These are phyloP conservation scores for Aspergillus novoparasiticus DNA, from an alignment of 2,329 filamentous ascomycete genomes.

Conservation along the genomic window DNA sequence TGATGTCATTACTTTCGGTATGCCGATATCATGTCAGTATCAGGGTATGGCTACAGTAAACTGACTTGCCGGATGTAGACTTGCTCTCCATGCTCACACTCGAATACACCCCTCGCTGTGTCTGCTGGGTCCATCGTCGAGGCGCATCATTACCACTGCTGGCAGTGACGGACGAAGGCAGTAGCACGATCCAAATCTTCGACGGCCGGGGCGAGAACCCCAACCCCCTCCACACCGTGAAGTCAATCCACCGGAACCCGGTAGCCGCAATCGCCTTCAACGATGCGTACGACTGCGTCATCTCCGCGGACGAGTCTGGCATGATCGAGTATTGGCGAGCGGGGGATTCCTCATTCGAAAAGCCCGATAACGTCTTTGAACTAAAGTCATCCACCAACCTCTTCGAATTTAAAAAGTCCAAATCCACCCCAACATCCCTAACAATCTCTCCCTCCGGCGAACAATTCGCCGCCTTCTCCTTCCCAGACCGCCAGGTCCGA, in stretches of 20 bases:
- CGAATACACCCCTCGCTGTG: constrained; percentile 71
- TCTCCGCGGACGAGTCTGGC: constrained; percentile 84
- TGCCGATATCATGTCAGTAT: constrained; percentile 7
- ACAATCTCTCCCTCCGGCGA: constrained; percentile 83
- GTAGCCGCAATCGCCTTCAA: constrained; percentile 90
- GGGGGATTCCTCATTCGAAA: constrained; percentile 72
- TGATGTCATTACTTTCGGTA: constrained; percentile 75
- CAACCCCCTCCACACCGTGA: constrained; percentile 74
- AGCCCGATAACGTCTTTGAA: constrained; percentile 87
- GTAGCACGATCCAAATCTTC: constrained; percentile 76
- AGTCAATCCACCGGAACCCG: constrained; percentile 76
- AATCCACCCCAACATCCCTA: constrained; percentile 78
- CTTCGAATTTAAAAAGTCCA: constrained; percentile 96
- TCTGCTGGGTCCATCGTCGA: constrained; percentile 90
- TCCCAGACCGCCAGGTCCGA: constrained; percentile 90
- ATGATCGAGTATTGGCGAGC: constrained; percentile 98
- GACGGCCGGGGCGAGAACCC: constrained; percentile 85
- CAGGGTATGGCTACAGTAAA: neutral
- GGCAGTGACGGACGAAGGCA: constrained; percentile 76
- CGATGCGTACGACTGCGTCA: constrained; percentile 81
- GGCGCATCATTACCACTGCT: constrained; percentile 86
- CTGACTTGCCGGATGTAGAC: constrained; percentile 51
- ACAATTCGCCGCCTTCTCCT: constrained; percentile 84
- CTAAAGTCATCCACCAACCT: constrained; percentile 93
- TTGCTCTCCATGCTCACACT: constrained; percentile 80